Evolutionary conservation across 1,284 basidiomycete genomes (phyloP), one percentile per base, ranked within the genome.

Genomic region (Tylopilus orsonianus): DNA sequence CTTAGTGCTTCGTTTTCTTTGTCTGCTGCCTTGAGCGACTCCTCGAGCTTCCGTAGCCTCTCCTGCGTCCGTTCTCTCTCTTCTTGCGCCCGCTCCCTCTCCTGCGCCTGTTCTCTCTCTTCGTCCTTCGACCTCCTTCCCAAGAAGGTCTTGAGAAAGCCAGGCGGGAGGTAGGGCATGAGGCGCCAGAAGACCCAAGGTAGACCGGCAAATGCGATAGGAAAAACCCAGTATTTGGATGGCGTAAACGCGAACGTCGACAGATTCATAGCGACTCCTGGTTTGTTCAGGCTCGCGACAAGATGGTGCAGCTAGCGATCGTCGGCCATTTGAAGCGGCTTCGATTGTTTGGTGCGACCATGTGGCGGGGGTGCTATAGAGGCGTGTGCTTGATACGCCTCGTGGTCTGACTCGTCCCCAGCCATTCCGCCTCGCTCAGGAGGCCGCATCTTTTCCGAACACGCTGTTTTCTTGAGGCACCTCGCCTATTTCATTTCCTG

Each of bases 201-300:
- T 4, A 68, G 39, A 45, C 62, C 60, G 1, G 62, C 56, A 18
- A 67, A 55, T 18, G 65, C 57, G 52, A 68, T 37, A 33, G 63
- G 64, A 44, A 66, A 36, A 32, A 56, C 50, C 55, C 53, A 67
- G 46, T 58, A 56, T 44, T 52, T 65, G 35, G 62, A 65, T 22
- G 64, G 61, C 7, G 60, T 51, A 19, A 61, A 57, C n/a, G 49
- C 59, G 38, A 65, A 48, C 20, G 61, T 59, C 27, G 65, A 57
- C 49, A 55, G 43, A 62, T 65, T 66, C 63, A 65, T 65, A 19
- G 59, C 54, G 42, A 43, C 34, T 33, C 36, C 38, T 45, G 27
- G 56, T 14, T 44, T 4, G 52, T 50, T 56, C 56, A 49, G 50
- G 62, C 56, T 52, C 52, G 48, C 51, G 47, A 52, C 44, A 22